Base-by-base conservation (phyloP, 352 stramenopile species). In the Globisporangium uncinulatum region DNA sequence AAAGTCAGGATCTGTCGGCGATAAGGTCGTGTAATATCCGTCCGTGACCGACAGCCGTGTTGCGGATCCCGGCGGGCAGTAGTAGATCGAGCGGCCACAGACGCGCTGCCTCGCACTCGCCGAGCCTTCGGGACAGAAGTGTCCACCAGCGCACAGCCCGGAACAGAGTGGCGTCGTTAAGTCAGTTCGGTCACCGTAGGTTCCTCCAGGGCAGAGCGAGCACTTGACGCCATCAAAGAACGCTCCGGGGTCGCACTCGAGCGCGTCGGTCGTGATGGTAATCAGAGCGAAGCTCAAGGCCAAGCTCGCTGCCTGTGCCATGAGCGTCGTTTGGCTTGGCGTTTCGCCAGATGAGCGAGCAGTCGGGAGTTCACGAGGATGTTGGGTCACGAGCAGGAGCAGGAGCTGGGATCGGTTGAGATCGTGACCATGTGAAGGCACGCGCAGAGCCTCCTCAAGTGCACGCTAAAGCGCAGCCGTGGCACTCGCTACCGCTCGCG, bases 61-160 rank as follows among this genome's bases (percentile, higher is more conserved):
- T 1, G 65, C 67, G 29, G 74, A 85, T 2, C 79, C 79, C 6
- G 53, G 32, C 8, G 78, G 83, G 32, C 79, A 92, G 56, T 77
- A 90, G 64, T 67, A 87, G 13, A 57, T 65, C 6, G 83, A 73
- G 20, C 59, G 57, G 0, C 78, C 79, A n/a, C 83, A 90, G 5
- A 51, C 10, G 3, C 76, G 74, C 51, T 75, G 63, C 19, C 45
- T 71, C n/a, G 83, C 49, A 37, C 70, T 76, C 19, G 71, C 87
- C 11, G 83, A 92, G 36, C 79, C 83, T 19, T 63, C 59, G 2
- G 77, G 77, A 42, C 77, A 90, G 42, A 86, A 87, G 65, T 76
- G 72, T 2, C 80, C 80, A 8, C 64, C 58, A 0, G 57, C 47
- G 34, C 80, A 90, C 21, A 52, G 37, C 0, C 77, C 80, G 7